Evolutionary conservation across 2,329 filamentous ascomycete genomes (phyloP), one percentile per base, ranked within the genome.

Genomic region (Raffaelea deltoideospora): DNA sequence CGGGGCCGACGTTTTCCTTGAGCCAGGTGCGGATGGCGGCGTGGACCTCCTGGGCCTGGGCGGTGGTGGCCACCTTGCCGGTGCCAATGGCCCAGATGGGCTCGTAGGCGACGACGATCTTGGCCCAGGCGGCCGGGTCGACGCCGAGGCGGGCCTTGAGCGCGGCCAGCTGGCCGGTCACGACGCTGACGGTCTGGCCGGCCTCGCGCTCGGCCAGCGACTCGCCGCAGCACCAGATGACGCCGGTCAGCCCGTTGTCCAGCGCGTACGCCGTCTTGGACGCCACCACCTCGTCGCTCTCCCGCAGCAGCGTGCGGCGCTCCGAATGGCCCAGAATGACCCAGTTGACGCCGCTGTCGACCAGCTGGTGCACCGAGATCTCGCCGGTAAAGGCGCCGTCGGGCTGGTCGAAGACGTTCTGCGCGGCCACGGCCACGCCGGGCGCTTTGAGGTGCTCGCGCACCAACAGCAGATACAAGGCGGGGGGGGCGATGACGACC

Each of bases 161-260:
- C 47, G 86, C 86, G 45, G 76, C 72, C 51, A 98, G 74, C 70
- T 98, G 90, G 47, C 64, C 65, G 50, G 81, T 90, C 52, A 92
- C 81, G 45, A 90, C 79, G 35, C 83, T 75, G 53, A 92, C 79
- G 46, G 88, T 96, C 69, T 83, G 78, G 58, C 72, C 70, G 45
- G 72, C 70, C 69, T 95, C 87, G 48, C 88, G 79, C 68, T 93
- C 78, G 72, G 94, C 83, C 46, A 96, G 73, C 50, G 78, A 85
- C 76, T 98, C 90, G 52, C 90, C 90, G 59, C 85, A 90, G 77
- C 90, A 98, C 66, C 94, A 81, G 61, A 98, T 94, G 54, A 96
- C 90, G 48, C 75, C 70, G 47, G 28, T 17, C 28, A 98, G 58
- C 44, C 86, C 88, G 53, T 81, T 81, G 54, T 92, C 84, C 41